These are phyloP conservation scores for Polyplosphaeria fusca DNA, from an alignment of 495 filamentous ascomycete genomes.

Conservation along the genomic window DNA sequence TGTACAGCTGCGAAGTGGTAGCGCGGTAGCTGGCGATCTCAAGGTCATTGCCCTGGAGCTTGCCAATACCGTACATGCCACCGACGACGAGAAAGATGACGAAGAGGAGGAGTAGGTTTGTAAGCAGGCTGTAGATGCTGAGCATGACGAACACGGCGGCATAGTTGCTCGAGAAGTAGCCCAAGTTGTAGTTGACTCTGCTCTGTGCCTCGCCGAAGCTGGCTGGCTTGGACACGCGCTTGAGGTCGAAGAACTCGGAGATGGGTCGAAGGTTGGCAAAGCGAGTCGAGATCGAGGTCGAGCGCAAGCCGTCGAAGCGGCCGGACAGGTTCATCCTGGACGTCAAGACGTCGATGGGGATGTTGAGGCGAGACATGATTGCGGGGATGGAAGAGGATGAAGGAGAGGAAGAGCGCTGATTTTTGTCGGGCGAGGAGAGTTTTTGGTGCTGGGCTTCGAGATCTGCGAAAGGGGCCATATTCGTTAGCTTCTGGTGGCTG, in stretches of 20 bases:
- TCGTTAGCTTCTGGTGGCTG: constrained; percentile 12
- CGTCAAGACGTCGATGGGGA: constrained; percentile 86
- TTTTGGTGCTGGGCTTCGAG: constrained; percentile 24
- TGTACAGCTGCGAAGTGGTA: constrained; percentile 94
- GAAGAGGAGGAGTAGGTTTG: constrained; percentile 78
- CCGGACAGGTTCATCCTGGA: constrained; percentile 79
- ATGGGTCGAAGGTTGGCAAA: constrained; percentile 92
- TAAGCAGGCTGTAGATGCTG: constrained; percentile 89
- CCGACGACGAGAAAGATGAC: constrained; percentile 81
- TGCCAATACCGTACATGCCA: constrained; percentile 86
- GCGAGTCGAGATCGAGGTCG: constrained; percentile 69
- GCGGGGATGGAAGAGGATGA: neutral
- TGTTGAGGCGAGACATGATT: constrained; percentile 80
- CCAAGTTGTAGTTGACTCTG: constrained; percentile 94
- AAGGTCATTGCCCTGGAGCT: constrained; percentile 80
- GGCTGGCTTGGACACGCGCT: constrained; percentile 86
- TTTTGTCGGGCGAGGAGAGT: constrained; percentile 8
- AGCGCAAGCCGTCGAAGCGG: constrained; percentile 74
- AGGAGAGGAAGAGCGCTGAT: neutral
- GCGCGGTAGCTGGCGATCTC: constrained; percentile 76
- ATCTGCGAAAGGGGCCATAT: constrained; percentile 22
- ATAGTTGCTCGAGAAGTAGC: constrained; percentile 98
- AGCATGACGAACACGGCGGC: constrained; percentile 89
- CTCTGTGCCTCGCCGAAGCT: constrained; percentile 90
- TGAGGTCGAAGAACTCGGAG: constrained; percentile 92